Conservation (phyloP, 2,329 filamentous ascomycete genomes). For the Colletotrichum neosansevieriae region DNA sequence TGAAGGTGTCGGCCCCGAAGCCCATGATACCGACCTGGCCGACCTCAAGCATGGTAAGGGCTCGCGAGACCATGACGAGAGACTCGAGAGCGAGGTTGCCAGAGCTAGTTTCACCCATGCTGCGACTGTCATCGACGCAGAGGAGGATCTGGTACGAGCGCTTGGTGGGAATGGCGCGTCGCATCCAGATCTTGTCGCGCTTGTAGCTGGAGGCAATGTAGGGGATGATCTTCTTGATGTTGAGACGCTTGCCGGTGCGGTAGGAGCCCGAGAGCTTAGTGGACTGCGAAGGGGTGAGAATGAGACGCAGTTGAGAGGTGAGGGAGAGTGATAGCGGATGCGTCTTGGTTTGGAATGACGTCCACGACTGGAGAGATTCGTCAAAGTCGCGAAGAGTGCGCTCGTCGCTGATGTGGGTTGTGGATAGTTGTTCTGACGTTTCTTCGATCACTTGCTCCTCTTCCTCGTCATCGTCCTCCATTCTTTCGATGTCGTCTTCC, state of each 20-base stretch:
- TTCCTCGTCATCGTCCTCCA: constrained; percentile 58
- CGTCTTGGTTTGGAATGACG: constrained; percentile 84
- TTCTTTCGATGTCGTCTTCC: constrained; percentile 48
- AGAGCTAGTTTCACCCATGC: constrained; percentile 86
- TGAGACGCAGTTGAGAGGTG: constrained; percentile 94
- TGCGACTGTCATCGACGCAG: constrained; percentile 94
- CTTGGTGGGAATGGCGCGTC: constrained; percentile 89
- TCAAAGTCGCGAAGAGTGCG: constrained; percentile 59
- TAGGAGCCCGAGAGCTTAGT: constrained; percentile 98
- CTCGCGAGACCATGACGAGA: constrained; percentile 88
- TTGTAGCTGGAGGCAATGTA: constrained; percentile 99
- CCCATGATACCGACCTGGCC: constrained; percentile 93
- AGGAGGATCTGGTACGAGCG: constrained; percentile 97
- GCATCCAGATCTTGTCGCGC: constrained; percentile 99
- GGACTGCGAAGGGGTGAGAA: constrained; percentile 92
- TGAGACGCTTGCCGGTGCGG: constrained; percentile 96
- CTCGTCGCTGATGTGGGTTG: constrained; percentile 74
- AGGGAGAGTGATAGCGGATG: constrained; percentile 88
- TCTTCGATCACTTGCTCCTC: constrained; percentile 64
- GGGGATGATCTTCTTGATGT: constrained; percentile 99
- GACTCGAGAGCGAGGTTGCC: constrained; percentile 91
- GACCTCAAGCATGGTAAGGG: constrained; percentile 91
- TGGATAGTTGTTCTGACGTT: constrained; percentile 73
- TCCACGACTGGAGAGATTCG: constrained; percentile 81
- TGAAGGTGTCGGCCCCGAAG: constrained; percentile 86